phyloP scores from a whole-genome alignment of 768 basidiomycete species.

The Tricholoma saponaceum region DNA sequence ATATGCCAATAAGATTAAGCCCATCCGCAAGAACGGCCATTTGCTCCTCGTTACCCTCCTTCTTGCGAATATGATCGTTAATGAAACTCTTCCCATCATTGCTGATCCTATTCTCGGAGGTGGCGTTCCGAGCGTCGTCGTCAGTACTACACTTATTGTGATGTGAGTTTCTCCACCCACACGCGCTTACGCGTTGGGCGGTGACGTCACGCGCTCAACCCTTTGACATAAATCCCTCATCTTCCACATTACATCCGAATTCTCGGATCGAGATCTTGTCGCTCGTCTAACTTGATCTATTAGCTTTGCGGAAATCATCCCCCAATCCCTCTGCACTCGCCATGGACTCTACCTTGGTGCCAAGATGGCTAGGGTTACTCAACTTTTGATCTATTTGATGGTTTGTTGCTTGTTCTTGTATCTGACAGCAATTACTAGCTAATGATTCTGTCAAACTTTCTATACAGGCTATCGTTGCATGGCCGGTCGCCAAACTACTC shows the following conservation, averaged over 20 bases:
- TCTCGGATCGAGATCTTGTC: not conserved
- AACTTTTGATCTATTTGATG: constrained; percentile 61
- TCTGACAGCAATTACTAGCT: constrained; percentile 32
- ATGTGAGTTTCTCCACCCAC: constrained; percentile 5
- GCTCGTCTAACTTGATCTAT: not conserved
- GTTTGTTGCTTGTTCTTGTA: constrained; percentile 32
- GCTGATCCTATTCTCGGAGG: constrained; percentile 30
- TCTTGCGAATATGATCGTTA: constrained; percentile 89
- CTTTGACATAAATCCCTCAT: not conserved
- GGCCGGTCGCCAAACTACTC: constrained; percentile 83
- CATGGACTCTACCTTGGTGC: constrained; percentile 88
- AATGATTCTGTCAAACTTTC: constrained; percentile 18
- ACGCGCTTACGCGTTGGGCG: not conserved
- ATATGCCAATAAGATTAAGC: constrained; percentile 83
- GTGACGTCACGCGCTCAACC: constrained; percentile 14
- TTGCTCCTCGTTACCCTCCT: constrained; percentile 79
- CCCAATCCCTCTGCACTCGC: constrained; percentile 88
- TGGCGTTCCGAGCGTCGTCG: constrained; percentile 4
- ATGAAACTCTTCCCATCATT: constrained; percentile 84
- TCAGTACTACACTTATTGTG: constrained; percentile 7
- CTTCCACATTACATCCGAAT: not conserved
- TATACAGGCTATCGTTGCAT: constrained; percentile 64
- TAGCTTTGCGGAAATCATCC: constrained; percentile 90
- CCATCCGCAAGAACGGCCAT: constrained; percentile 81
- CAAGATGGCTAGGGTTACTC: constrained; percentile 75